These are phyloP conservation scores for Ustilago crameri DNA, from an alignment of 1,284 basidiomycete genomes.

Conservation along the genomic window DNA sequence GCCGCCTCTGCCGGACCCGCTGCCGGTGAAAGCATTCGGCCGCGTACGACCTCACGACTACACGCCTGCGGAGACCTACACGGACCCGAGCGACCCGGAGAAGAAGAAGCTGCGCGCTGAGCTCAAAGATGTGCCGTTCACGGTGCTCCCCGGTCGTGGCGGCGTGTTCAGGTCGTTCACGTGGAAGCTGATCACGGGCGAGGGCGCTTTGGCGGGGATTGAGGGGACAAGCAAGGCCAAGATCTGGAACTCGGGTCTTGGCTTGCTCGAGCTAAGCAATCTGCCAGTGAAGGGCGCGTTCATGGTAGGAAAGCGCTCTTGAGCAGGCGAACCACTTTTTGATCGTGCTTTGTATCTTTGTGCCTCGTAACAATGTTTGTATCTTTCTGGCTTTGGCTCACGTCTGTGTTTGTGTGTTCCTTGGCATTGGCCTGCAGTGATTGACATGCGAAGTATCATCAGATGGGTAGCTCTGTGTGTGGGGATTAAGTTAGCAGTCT, in stretches of 20 bases:
- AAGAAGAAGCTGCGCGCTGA: conserved; percentile 54
- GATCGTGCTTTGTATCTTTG: not conserved
- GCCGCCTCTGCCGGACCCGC: conserved; percentile 57
- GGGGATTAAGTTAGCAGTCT: no score
- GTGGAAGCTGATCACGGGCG: conserved; percentile 61
- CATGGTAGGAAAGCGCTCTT: conserved; percentile 52
- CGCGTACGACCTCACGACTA: conserved; percentile 58
- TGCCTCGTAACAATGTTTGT: conserved; percentile 10
- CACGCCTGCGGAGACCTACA: conserved; percentile 52
- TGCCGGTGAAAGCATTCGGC: conserved; percentile 60
- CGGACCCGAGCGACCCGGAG: conserved; percentile 54
- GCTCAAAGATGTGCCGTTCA: conserved; percentile 62
- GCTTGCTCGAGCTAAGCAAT: conserved; percentile 48
- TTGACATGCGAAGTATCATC: no score
- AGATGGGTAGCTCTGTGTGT: no score
- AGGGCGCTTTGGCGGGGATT: conserved; percentile 60
- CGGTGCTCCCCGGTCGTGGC: conserved; percentile 51
- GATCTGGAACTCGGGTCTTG: conserved; percentile 64
- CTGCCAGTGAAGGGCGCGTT: conserved; percentile 64
- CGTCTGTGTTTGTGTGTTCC: not conserved
- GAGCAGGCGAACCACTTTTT: not conserved
- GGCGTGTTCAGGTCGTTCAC: conserved; percentile 57
- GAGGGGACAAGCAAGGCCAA: conserved; percentile 56
- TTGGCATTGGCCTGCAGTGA: not conserved
- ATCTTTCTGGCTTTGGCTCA: not conserved